These are phyloP conservation scores for Xylariaceae sp. DNA, from an alignment of 2,329 filamentous ascomycete species.

Conservation along the genomic window DNA sequence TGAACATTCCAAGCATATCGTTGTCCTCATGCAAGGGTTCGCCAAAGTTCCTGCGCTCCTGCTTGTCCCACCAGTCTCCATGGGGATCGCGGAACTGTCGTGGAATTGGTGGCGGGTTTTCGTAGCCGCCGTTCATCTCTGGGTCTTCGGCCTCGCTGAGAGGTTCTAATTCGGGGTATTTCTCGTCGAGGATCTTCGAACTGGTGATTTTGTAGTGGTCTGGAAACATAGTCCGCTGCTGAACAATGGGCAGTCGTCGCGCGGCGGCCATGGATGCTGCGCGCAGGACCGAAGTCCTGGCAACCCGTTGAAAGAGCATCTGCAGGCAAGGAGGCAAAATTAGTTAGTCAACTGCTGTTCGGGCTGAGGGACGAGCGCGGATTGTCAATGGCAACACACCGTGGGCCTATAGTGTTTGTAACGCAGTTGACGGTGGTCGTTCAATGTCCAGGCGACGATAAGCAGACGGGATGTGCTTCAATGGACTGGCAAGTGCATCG, in stretches of 20 bases:
- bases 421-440: constrained; percentile 20
- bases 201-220: constrained; percentile 36
- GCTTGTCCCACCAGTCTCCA: constrained; percentile 93
- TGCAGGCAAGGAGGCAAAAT: constrained; percentile 25
- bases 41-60: constrained; percentile 94
- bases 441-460: constrained; percentile 18
- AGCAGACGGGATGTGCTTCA: constrained; percentile 17
- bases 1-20: constrained; percentile 85
- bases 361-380: no score
- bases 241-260: constrained; percentile 47
- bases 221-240: constrained; percentile 55
- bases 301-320: constrained; percentile 59
- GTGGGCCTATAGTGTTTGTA: constrained; percentile 33
- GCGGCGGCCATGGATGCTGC: constrained; percentile 39
- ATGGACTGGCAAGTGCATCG: not conserved
- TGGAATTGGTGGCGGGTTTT: constrained; percentile 74
- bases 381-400: constrained; percentile 28
- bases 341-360: not conserved
- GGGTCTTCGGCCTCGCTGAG: constrained; percentile 60
- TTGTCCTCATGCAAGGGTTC: constrained; percentile 97
- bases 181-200: constrained; percentile 44
- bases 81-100: constrained; percentile 90
- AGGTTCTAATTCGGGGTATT: constrained; percentile 44
- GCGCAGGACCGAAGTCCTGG: constrained; percentile 44
- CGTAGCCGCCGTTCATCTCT: constrained; percentile 75